These are phyloP conservation scores for Sporothrix pseudoabietina DNA, from an alignment of 2,329 filamentous ascomycete species.

Conservation along the genomic window DNA sequence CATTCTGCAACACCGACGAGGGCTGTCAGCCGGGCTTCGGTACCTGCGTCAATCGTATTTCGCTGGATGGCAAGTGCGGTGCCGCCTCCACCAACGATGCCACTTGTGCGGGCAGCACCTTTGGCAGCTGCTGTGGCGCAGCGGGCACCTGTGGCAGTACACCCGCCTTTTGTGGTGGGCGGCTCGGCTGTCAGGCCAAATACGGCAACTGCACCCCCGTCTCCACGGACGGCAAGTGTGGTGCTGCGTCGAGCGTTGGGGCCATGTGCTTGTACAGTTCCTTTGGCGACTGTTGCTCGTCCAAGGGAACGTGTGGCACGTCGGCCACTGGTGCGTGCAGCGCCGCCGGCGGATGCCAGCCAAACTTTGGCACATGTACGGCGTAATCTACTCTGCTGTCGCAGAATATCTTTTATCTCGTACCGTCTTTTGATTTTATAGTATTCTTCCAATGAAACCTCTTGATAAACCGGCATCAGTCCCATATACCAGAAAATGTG, in stretches of 20 bases:
- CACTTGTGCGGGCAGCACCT: neutral
- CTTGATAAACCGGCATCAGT: too few relatives aligned
- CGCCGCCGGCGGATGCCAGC: neutral
- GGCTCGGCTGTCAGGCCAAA: neutral
- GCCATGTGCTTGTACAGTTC: neutral
- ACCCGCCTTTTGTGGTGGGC: neutral
- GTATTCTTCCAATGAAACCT: too few relatives aligned
- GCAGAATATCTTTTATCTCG: too few relatives aligned
- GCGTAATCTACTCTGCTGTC: neutral
- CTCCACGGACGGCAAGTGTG: neutral
- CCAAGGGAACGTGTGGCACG: neutral
- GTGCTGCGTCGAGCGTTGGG: neutral
- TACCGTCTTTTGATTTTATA: too few relatives aligned
- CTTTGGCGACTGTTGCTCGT: slow-evolving; percentile 8
- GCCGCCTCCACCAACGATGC: neutral
- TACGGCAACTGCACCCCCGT: neutral
- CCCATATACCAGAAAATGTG: too few relatives aligned
- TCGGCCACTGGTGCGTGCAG: neutral
- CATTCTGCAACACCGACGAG: neutral
- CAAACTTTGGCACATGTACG: slow-evolving; percentile 1
- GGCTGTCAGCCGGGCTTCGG: neutral
- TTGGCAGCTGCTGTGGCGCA: neutral
- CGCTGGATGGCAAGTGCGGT: neutral
- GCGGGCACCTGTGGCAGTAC: neutral
- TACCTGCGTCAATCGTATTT: neutral